Base-by-base conservation (phyloP, 371 early-diverging fungal species). In the Mucor irregularis region DNA sequence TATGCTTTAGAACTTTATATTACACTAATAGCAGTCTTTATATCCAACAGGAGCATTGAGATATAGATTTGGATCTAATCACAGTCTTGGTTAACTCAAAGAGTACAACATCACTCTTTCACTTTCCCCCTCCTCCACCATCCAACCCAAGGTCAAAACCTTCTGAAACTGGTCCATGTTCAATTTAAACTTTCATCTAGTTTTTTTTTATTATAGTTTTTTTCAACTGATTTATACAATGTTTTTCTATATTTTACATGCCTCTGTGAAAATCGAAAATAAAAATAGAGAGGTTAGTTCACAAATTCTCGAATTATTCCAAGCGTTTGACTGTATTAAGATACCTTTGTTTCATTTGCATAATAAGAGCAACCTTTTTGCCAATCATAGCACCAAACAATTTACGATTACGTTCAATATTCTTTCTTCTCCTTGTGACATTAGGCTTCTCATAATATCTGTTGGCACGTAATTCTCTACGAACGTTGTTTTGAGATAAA, bases 341-440 rank as follows among this genome's bases (percentile, higher is more conserved):
- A 34, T 76, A 82, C 83, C 83, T 72, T 34, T 76, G 67, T 62
- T 83, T 83, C 78, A 83, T 79, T 60, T 83, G 80, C 76, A 83
- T 74, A 61, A 83, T 76, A 39, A 81, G 59, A n/a, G 70, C 76
- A 43, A 81, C 79, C 66, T 83, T 83, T 61, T 77, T 81, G 28
- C 68, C 64, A 29, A 83, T 69, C 66, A 77, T 73, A 21, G 80
- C 78, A 44, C 68, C 76, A 61, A 83, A 83, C 37, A 73, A 44
- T 49, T 73, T 74, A 31, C 77, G 67, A 47, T 78, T 73, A 42
- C 74, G 66, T 52, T 81, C 77, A 50, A 73, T 76, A 22, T 59
- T 73, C 58, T 73, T 52, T 59, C 81, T 55, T 71, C 78, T 70
- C 53, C 84, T 71, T 40, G 76, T 75, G 17, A 76, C 73, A 38